Evolutionary conservation across 257 asterid species (phyloP).

Genomic region (Nicotiana obtusifolia): DNA sequence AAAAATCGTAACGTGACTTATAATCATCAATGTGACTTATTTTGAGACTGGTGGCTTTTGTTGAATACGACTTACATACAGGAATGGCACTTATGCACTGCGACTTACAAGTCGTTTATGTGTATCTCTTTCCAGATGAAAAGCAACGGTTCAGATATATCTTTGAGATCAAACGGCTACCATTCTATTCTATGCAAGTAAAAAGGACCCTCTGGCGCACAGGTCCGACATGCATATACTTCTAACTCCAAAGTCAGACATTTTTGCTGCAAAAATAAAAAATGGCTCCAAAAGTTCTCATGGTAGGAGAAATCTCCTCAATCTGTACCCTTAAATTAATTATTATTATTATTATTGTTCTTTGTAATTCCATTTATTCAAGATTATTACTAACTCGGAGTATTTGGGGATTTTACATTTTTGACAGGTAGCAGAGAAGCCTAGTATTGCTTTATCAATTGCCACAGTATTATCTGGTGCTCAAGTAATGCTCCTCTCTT

Average conservation of each 20-base stretch:
- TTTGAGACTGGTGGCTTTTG: too few species aligned
- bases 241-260: not conserved
- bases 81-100: too few species aligned
- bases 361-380: not conserved
- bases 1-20: too few species aligned
- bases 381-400: conserved; percentile 18
- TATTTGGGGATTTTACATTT: not conserved
- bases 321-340: conserved; percentile 5
- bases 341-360: not conserved
- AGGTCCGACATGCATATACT: not conserved
- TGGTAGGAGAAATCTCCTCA: conserved; percentile 42
- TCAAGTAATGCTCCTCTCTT: conserved; percentile 39
- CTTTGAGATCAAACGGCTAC: too few species aligned
- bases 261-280: not conserved
- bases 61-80: too few species aligned
- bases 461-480: conserved; percentile 75
- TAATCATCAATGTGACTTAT: too few species aligned
- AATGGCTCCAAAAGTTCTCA: conserved; percentile 51
- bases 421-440: conserved; percentile 85
- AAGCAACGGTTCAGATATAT: too few species aligned
- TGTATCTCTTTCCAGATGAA: too few species aligned
- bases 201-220: not conserved
- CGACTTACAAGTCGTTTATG: too few species aligned
- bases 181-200: not conserved
- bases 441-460: conserved; percentile 83